Conservation (phyloP, 2,329 filamentous ascomycete genomes). For the Ceratocystis ficicola region DNA sequence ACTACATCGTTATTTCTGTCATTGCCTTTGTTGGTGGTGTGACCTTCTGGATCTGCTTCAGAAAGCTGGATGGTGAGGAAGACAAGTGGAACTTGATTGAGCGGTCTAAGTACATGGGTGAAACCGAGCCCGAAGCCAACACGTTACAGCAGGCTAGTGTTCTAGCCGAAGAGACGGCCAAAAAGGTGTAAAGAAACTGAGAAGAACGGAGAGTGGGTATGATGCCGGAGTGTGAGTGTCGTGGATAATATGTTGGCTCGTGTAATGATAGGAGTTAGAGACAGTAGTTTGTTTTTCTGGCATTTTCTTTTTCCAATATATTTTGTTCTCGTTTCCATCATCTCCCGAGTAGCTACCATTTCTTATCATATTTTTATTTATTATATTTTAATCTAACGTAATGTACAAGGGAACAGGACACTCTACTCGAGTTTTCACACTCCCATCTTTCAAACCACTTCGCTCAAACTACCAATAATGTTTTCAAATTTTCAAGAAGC, state of each 20-base stretch:
- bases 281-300: neutral
- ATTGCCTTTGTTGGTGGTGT: slow-evolving; percentile 50
- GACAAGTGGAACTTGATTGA: slow-evolving; percentile 54
- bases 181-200: slow-evolving; percentile 14
- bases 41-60: slow-evolving; percentile 57
- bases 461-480: no score
- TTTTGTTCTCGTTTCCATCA: neutral
- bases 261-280: neutral
- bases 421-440: no score
- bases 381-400: no score
- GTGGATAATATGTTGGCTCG: no score
- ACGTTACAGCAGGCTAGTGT: slow-evolving; percentile 20
- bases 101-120: slow-evolving; percentile 34
- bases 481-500: no score
- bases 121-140: slow-evolving; percentile 30
- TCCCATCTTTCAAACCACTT: no score
- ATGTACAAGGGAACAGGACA: no score
- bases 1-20: slow-evolving; percentile 53
- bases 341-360: no score
- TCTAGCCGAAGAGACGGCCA: slow-evolving; percentile 10
- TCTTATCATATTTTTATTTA: no score
- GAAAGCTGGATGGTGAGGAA: slow-evolving; percentile 52
- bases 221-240: neutral
- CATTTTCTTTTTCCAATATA: neutral
- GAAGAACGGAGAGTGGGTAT: neutral